phyloP scores from a whole-genome alignment of 2,329 filamentous ascomycete genomes.

The Alternaria alternata region DNA sequence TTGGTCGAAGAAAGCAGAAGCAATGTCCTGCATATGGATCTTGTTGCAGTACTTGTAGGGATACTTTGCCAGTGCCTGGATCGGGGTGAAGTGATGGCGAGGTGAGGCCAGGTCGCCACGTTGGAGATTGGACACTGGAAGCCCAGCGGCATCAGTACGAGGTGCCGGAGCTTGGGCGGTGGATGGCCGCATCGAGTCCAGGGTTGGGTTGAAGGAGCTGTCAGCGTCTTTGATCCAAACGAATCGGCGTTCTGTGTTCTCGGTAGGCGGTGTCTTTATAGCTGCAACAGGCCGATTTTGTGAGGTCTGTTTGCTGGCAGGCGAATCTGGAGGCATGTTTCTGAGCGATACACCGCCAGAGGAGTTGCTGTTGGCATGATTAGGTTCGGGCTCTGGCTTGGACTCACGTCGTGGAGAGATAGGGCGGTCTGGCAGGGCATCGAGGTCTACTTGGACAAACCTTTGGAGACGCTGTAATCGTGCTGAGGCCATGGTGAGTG shows the following conservation, averaged over 20 bases:
- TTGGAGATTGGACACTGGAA: conserved; percentile 26
- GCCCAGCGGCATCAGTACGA: conserved; percentile 5
- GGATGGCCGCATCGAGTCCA: conserved; percentile 17
- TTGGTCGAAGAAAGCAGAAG: conserved; percentile 64
- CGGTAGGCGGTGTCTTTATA: neutral
- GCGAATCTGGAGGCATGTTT: neutral
- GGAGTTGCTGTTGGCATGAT: conserved; percentile 21
- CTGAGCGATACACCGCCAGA: conserved; percentile 34
- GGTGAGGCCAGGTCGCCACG: conserved; percentile 45
- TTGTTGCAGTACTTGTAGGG: conserved; percentile 67
- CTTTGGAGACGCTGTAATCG: conserved; percentile 36
- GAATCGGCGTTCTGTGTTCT: conserved; percentile 30
- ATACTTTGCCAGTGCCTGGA: conserved; percentile 63
- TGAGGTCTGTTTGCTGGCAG: conserved; percentile 20
- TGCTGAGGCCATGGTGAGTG: conserved; percentile 30
- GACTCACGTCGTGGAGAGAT: conserved; percentile 5
- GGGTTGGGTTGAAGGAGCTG: conserved; percentile 38
- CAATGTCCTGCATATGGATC: conserved; percentile 55
- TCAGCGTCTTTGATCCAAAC: conserved; percentile 31
- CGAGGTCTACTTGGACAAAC: conserved; percentile 31
- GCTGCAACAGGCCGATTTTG: neutral
- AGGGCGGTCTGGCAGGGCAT: conserved; percentile 35
- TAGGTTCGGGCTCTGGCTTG: neutral
- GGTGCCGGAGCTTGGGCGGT: neutral
- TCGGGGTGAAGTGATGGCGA: conserved; percentile 52